A percentile compares a stretch with the other conserved stretches of the same genome.
These are phyloP conservation scores for Halteria grandinella DNA, from an alignment of 73 alveolate species.

Conservation along the genomic window DNA sequence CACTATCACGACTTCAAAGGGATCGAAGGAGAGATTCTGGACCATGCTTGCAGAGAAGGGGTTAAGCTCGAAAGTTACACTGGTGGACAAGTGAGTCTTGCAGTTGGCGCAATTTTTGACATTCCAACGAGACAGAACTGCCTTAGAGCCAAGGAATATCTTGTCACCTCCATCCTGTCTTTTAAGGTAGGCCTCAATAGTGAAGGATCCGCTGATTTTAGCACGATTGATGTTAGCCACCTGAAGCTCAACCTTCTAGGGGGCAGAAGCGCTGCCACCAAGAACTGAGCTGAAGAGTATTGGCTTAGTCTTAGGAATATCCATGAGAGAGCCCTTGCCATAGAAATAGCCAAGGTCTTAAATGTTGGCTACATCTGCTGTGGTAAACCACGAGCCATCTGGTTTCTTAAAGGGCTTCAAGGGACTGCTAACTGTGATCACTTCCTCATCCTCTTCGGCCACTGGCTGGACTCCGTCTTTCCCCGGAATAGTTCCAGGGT, in stretches of 20 bases:
- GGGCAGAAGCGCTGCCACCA: neutral
- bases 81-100: neutral
- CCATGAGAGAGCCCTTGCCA: neutral
- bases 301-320: too few relatives aligned
- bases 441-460: neutral
- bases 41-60: too few relatives aligned
- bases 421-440: neutral
- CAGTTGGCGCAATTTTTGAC: neutral
- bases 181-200: neutral
- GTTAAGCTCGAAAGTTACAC: neutral
- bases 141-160: neutral
- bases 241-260: neutral
- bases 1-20: too few relatives aligned
- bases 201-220: neutral
- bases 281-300: too few relatives aligned
- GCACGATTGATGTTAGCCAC: neutral
- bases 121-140: neutral
- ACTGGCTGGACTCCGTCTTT: neutral
- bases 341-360: neutral
- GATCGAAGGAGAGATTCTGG: too few relatives aligned
- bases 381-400: neutral
- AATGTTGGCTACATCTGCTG: neutral
- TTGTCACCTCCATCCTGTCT: neutral
- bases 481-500: neutral
- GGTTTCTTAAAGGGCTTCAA: neutral